Evolutionary conservation across 164 flowering plant genomes (phyloP).

Genomic region (Litsea cubeba): DNA sequence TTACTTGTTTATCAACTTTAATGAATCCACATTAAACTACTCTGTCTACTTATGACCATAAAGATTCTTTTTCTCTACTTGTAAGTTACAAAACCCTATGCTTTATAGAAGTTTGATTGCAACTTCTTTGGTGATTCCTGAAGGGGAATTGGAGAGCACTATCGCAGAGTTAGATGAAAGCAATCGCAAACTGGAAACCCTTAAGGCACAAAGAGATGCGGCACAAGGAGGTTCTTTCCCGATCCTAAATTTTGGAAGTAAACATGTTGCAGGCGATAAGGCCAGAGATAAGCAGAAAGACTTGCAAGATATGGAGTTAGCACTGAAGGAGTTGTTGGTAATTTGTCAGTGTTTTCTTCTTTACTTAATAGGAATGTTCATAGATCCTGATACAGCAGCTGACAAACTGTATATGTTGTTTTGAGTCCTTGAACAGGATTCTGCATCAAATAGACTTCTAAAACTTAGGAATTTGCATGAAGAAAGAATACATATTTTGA

Average conservation of each 20-base stretch:
- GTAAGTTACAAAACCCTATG: neutral
- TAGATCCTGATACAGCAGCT: slow-evolving; percentile 3
- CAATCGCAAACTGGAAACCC: slow-evolving; percentile 45
- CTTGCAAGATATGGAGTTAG: slow-evolving; percentile 69
- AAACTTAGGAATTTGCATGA: slow-evolving; percentile 68
- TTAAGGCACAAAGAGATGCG: slow-evolving; percentile 66
- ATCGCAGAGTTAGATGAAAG: slow-evolving; percentile 64
- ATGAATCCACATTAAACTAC: neutral
- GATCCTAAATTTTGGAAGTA: slow-evolving; percentile 51
- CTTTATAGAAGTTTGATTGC: slow-evolving; percentile 7
- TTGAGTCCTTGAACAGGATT: slow-evolving; percentile 41
- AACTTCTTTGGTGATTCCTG: slow-evolving; percentile 20
- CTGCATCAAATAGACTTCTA: slow-evolving; percentile 47
- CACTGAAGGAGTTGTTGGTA: slow-evolving; percentile 69
- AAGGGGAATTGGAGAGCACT: slow-evolving; percentile 67
- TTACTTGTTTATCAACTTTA: neutral
- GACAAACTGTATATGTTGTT: neutral
- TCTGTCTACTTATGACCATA: neutral
- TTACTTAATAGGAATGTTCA: slow-evolving; percentile 1
- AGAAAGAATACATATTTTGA: slow-evolving; percentile 55
- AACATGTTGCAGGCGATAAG: slow-evolving; percentile 47
- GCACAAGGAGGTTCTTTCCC: slow-evolving; percentile 59
- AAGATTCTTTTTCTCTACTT: neutral
- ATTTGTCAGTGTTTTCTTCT: slow-evolving; percentile 10
- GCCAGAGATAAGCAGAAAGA: slow-evolving; percentile 63